Conservation (phyloP, 2,329 filamentous ascomycete species). For the Claviceps purpurea region DNA sequence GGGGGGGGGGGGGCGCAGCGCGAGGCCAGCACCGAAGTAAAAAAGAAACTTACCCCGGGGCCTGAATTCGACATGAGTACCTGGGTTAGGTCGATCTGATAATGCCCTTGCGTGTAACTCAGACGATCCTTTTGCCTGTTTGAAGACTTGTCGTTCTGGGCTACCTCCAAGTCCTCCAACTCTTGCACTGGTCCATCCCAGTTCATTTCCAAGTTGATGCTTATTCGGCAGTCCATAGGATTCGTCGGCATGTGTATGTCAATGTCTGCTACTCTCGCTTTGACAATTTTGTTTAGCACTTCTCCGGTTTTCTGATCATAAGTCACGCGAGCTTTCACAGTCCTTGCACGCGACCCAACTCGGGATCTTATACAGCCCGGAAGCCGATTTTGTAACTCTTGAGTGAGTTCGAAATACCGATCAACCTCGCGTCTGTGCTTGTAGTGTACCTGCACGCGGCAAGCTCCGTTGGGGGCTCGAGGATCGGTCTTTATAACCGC, state of each 20-base stretch:
- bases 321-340: slow-evolving; percentile 47
- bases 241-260: slow-evolving; percentile 68
- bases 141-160: slow-evolving; percentile 26
- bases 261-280: slow-evolving; percentile 77
- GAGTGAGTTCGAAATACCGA: slow-evolving; percentile 65
- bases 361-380: slow-evolving; percentile 50
- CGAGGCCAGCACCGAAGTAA: not conserved
- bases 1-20: not conserved
- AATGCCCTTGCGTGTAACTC: slow-evolving; percentile 77
- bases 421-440: slow-evolving; percentile 73
- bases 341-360: slow-evolving; percentile 35
- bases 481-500: slow-evolving; percentile 46
- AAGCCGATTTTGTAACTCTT: slow-evolving; percentile 42
- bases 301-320: slow-evolving; percentile 59
- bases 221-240: slow-evolving; percentile 82
- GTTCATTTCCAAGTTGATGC: slow-evolving; percentile 86
- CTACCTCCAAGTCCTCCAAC: slow-evolving; percentile 28
- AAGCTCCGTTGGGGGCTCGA: slow-evolving; percentile 30
- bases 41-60: slow-evolving; percentile 21
- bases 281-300: slow-evolving; percentile 74
- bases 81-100: slow-evolving; percentile 87
- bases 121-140: slow-evolving; percentile 80
- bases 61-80: slow-evolving; percentile 43
- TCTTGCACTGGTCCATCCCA: slow-evolving; percentile 58
- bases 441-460: slow-evolving; percentile 58